Conservation (phyloP, 768 basidiomycete species). For the Trametes cinnabarina region DNA sequence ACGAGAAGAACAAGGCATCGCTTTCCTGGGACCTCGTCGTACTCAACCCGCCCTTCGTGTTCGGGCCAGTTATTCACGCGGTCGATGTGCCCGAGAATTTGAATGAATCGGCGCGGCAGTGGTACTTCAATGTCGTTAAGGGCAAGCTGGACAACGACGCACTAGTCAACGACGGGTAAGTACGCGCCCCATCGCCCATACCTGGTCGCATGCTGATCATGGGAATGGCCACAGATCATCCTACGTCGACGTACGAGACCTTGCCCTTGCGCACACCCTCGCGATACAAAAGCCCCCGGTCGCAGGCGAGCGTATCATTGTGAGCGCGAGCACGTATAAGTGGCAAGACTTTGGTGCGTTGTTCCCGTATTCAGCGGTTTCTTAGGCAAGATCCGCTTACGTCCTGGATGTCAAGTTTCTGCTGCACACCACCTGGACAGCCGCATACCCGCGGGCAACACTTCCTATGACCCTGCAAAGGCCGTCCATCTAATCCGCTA, state of each 20-base stretch:
- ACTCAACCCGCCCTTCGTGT: conserved; percentile 50
- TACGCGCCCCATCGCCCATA: background rate
- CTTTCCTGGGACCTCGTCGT: conserved; percentile 52
- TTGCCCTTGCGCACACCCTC: conserved; percentile 31
- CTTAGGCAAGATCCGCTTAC: too few species aligned
- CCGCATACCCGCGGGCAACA: conserved; percentile 17
- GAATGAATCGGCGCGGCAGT: conserved; percentile 33
- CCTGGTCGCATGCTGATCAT: too few species aligned
- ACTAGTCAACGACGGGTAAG: conserved; percentile 17
- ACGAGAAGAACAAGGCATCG: conserved; percentile 41
- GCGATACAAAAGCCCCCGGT: conserved; percentile 33
- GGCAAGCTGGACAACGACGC: conserved; percentile 15
- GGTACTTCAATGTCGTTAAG: conserved; percentile 21
- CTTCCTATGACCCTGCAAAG: conserved; percentile 22
- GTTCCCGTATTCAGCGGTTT: too few species aligned
- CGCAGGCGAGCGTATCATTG: conserved; percentile 40
- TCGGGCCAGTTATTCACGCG: conserved; percentile 31
- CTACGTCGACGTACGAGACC: conserved; percentile 39
- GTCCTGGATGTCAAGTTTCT: conserved; percentile 17
- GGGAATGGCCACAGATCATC: too few species aligned
- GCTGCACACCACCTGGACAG: conserved; percentile 12
- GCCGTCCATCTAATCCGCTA: conserved; percentile 31
- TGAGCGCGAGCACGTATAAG: conserved; percentile 19
- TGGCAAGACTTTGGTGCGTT: conserved; percentile 23
- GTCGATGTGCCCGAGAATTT: conserved; percentile 33